A percentile compares a stretch with the other conserved stretches of the same genome.
Conservation (phyloP, 345 rosid species). For the Eutrema yunnanense region DNA sequence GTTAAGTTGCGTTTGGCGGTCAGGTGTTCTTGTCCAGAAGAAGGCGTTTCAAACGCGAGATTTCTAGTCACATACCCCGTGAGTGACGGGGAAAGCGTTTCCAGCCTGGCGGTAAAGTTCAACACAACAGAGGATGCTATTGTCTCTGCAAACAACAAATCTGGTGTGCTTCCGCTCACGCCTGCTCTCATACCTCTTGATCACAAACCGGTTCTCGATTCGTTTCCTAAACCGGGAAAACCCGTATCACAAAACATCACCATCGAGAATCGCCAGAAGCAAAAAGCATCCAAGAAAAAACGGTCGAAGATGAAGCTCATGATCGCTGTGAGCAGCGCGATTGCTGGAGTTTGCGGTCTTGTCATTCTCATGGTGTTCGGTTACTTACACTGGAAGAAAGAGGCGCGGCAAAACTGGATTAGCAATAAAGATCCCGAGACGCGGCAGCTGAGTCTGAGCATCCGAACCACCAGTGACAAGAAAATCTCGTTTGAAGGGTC, state of each 20-base stretch:
- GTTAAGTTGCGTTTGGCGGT: conserved; percentile 45
- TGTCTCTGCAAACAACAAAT: conserved; percentile 49
- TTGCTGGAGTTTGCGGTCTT: conserved; percentile 43
- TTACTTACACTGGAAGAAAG: conserved; percentile 46
- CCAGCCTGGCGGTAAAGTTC: conserved; percentile 50
- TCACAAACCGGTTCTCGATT: conserved; percentile 37
- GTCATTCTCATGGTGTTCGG: conserved; percentile 25
- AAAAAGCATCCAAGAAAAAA: conserved; percentile 15
- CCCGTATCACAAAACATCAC: conserved; percentile 28
- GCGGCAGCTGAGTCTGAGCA: conserved; percentile 68
- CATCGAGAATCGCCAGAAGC: conserved; percentile 29
- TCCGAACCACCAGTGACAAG: conserved; percentile 77
- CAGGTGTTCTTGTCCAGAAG: conserved; percentile 54
- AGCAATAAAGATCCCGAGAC: conserved; percentile 44
- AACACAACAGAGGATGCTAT: conserved; percentile 61
- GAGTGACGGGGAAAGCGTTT: conserved; percentile 46
- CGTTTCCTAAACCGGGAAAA: conserved; percentile 30
- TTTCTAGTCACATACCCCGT: conserved; percentile 61
- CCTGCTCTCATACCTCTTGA: conserved; percentile 60
- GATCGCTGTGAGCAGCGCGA: conserved; percentile 49
- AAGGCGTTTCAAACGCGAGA: conserved; percentile 31
- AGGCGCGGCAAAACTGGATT: conserved; percentile 35
- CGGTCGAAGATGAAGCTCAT: conserved; percentile 48
- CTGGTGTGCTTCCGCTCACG: conserved; percentile 38
- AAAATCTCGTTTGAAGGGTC: conserved; percentile 82